A percentile compares a stretch with the other conserved stretches of the same genome.
Evolutionary conservation across 2,329 filamentous ascomycete species (phyloP).

Genomic region (Colletotrichum spaethianum): DNA sequence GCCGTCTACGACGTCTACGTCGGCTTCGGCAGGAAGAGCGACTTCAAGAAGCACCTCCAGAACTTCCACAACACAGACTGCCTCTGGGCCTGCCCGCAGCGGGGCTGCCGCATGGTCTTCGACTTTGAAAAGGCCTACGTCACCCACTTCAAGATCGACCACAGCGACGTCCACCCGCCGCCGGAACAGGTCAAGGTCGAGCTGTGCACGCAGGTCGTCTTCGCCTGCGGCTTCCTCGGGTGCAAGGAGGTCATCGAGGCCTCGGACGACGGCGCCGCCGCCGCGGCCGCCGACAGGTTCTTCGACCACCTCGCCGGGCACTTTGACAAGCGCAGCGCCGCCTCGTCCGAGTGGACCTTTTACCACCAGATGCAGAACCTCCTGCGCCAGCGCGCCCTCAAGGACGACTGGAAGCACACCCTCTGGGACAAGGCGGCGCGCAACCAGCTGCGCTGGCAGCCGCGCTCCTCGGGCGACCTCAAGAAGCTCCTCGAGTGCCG

Average conservation of each 20-base stretch:
- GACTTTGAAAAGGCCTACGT: slow-evolving; percentile 62
- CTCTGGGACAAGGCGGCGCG: slow-evolving; percentile 62
- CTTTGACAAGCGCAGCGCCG: slow-evolving; percentile 55
- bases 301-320: slow-evolving; percentile 64
- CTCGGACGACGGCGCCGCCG: slow-evolving; percentile 52
- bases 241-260: slow-evolving; percentile 62
- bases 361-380: slow-evolving; percentile 60
- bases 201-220: slow-evolving; percentile 60
- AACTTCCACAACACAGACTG: slow-evolving; percentile 61
- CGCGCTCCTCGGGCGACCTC: slow-evolving; percentile 58
- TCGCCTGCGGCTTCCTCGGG: slow-evolving; percentile 58
- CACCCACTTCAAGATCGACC: slow-evolving; percentile 59
- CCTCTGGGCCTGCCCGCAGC: slow-evolving; percentile 59
- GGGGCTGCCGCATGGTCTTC: slow-evolving; percentile 58
- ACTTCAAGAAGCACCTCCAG: slow-evolving; percentile 65
- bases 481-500: slow-evolving; percentile 61
- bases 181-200: slow-evolving; percentile 56
- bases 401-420: slow-evolving; percentile 61
- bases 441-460: slow-evolving; percentile 56
- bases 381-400: slow-evolving; percentile 59
- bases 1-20: slow-evolving; percentile 61
- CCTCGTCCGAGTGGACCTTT: slow-evolving; percentile 59
- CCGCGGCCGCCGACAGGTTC: slow-evolving; percentile 57
- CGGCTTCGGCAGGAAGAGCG: slow-evolving; percentile 62
- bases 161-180: slow-evolving; percentile 47